Evolutionary conservation across 495 filamentous ascomycete species (phyloP).

Genomic region (Hypoxylon intermedium): DNA sequence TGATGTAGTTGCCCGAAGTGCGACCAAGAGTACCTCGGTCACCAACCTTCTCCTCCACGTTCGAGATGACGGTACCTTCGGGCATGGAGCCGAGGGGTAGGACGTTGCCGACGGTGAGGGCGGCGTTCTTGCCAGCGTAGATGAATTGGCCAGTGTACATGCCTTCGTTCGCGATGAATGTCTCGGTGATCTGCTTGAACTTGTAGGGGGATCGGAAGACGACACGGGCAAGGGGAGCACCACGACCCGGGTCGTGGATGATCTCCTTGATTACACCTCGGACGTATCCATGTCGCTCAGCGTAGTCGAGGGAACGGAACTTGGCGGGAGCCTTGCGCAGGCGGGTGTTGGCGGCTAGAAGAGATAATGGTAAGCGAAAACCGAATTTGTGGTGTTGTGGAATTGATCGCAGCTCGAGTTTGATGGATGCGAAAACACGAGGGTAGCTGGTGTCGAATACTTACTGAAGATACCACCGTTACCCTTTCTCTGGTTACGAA

Average conservation of each 20-base stretch:
- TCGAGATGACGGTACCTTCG: constrained; percentile 97
- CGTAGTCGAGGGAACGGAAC: constrained; percentile 93
- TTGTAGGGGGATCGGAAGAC: constrained; percentile 92
- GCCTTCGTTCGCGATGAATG: constrained; percentile 99
- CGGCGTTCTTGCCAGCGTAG: constrained; percentile 99
- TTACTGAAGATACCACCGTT: constrained; percentile 97
- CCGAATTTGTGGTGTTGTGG: background rate
- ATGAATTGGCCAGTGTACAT: constrained; percentile 99
- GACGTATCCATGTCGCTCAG: constrained; percentile 95
- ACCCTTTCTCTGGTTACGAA: constrained; percentile 98
- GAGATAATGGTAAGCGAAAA: constrained; percentile 37
- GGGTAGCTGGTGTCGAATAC: constrained; percentile 44
- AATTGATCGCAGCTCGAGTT: no score
- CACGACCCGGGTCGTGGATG: constrained; percentile 97
- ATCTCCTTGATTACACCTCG: constrained; percentile 98
- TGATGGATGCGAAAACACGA: constrained; percentile 32
- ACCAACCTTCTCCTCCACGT: constrained; percentile 98
- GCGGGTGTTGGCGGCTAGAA: constrained; percentile 69
- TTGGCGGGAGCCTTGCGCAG: constrained; percentile 87
- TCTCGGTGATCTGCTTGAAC: constrained; percentile 89
- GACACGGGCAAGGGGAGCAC: constrained; percentile 95
- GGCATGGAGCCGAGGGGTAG: constrained; percentile 91
- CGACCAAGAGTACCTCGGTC: constrained; percentile 95
- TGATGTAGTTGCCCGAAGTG: constrained; percentile 99
- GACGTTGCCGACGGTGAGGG: constrained; percentile 94